Base-by-base conservation (phyloP, 2,329 filamentous ascomycete genomes). In the Chaetomium olivaceum region DNA sequence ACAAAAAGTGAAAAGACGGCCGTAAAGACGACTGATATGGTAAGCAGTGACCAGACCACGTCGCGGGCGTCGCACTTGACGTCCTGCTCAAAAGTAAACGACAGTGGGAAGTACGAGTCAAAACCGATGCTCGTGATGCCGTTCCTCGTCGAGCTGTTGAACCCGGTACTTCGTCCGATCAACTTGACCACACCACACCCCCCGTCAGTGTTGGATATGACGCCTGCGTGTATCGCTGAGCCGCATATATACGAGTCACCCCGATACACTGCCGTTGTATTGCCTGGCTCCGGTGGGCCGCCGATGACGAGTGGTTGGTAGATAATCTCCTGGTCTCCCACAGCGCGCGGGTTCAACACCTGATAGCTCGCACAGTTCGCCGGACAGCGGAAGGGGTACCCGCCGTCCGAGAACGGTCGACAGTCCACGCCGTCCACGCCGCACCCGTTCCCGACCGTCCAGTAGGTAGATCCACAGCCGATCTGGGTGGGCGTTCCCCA, bases 81-180 rank as follows among this genome's bases (percentile, higher is more conserved):
- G 36, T 83, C 83, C 4, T 81, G 77, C 4, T 91, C 78, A 71
- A 99, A 98, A 21, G 86, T 87, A 76, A 92, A 97, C 0, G 93
- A 89, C 33, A 91, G 89, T 0, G 95, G 95, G 73, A 99, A 99
- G 70, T 92, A 92, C 0, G 92, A 94, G 68, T 93, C 86, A 74
- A 99, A 99, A 4, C 78, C 84, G 62, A 91, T 82, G 68, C 92
- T 96, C 31, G 81, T 78, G 69, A 98, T 92, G 61, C 90, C 91
- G 73, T 96, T 83, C n/a, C 82, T 83, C 57, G 85, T 84, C 11
- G 89, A 88, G 51, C 85, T 82, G 33, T 83, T 80, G 73, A 87
- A 93, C 62, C 81, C 78, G 62, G 80, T 78, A 68, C 87, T 84
- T 54, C 87, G 83, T n/a, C 91, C 91, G 23, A 87, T 80, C 25